These are phyloP conservation scores for Pseudocercospora vitis DNA, from an alignment of 2,329 filamentous ascomycete genomes.

Conservation along the genomic window DNA sequence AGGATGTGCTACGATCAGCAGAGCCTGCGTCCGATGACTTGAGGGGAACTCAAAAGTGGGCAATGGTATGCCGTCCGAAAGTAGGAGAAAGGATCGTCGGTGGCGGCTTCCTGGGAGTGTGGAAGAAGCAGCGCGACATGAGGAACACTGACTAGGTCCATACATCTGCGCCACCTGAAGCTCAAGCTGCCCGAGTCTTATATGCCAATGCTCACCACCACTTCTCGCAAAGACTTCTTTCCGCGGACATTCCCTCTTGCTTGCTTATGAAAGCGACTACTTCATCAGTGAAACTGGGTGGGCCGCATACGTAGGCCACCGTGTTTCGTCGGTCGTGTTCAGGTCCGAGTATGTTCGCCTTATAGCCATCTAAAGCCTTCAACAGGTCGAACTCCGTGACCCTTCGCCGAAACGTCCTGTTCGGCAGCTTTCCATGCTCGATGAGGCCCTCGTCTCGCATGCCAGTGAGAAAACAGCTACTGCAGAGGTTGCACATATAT, in stretches of 20 bases:
- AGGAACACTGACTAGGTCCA: neutral
- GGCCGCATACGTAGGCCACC: constrained; percentile 52
- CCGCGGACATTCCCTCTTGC: constrained; percentile 41
- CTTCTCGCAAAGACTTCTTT: constrained; percentile 51
- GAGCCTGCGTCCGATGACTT: neutral
- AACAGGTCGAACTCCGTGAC: constrained; percentile 40
- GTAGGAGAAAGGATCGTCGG: constrained; percentile 41
- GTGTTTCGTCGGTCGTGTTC: constrained; percentile 40
- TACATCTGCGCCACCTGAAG: too few relatives aligned
- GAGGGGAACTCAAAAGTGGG: constrained; percentile 6
- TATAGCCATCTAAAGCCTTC: constrained; percentile 39
- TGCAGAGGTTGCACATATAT: too few relatives aligned
- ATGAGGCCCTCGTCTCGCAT: constrained; percentile 28
- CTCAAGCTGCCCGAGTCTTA: too few relatives aligned
- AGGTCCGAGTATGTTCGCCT: constrained; percentile 28
- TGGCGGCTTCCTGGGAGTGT: constrained; percentile 43
- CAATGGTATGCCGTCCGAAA: constrained; percentile 42
- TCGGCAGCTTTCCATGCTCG: constrained; percentile 34
- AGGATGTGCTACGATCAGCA: neutral
- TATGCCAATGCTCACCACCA: constrained; percentile 53
- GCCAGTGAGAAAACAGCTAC: constrained; percentile 36
- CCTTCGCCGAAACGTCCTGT: constrained; percentile 34
- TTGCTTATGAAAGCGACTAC: constrained; percentile 43
- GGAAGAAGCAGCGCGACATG: constrained; percentile 37
- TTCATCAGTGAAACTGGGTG: constrained; percentile 50